Base-by-base conservation (phyloP, 208 protist species). In the Eutreptiella sp. region DNA sequence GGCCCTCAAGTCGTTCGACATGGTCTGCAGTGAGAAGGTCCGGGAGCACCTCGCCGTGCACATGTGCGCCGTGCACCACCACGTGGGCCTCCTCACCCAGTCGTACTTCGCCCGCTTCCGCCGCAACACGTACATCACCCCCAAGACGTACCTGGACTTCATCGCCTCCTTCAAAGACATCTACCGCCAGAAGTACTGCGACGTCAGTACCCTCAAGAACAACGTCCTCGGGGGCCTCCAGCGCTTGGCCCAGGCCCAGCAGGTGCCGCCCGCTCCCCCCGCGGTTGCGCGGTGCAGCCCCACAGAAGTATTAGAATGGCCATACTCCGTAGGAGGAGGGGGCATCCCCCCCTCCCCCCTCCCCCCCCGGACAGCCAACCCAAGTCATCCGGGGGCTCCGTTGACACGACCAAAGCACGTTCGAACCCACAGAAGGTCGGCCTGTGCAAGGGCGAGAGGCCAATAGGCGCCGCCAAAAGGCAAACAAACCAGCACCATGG, bases 61-160 rank as follows among this genome's bases (percentile, higher is more conserved):
- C 43, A 84, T 88, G 62, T 73, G 67, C n/a, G 28, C 41, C 4
- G 68, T 88, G 24, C 85, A 92, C 57, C n/a, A 69, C 7, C 46
- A 32, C 14, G 79, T 90, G 14, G 50, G 33, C 31, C 24, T 76
- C 7, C 29, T 74, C 7, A 70, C 59, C 35, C 14, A 54, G 2
- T 63, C 83, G 0, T 93, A 92, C 58, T 87, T 88, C 46, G 28
- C 73, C 9, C 33, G 63, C 21, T 87, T 74, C 52, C 58, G 83
- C 27, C 58, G 79, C 11, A 53, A 81, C 33, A 71, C 76, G 21
- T 86, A 82, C 50, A 77, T 89, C 3, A 88, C 87, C 7, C 87
- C 87, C 11, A 88, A 88, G 65, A 83, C 76, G n/a, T 93, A 87
- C 45, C 65, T 93, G 24, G 84, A 76, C 4, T 92, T 89, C 76